Evolutionary conservation across 345 rosid genomes (phyloP), one percentile per base, ranked within the genome.

Genomic region (Boechera divaricarpa): DNA sequence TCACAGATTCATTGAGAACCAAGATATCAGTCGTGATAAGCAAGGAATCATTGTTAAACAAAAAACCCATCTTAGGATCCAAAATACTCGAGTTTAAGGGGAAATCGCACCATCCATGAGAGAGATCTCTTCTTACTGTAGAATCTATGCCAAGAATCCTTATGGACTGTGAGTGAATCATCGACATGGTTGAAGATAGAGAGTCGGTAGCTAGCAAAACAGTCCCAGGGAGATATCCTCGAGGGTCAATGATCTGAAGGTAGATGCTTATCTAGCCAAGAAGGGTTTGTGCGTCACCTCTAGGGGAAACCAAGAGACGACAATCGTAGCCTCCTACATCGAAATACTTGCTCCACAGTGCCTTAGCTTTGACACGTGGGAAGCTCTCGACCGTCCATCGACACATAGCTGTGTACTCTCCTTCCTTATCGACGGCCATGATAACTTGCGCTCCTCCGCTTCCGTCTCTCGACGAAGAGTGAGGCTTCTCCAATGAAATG

Each of bases 321-420:
- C 99, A 95, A 89, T 95, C 98, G 78, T 89, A 95, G 21, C 98
- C 98, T 9, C 99, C 99, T 10, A 95, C 98, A 87, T 92, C 99
- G 71, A 95, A 91, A 85, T 95, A 95, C 89, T 87, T 89, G 74
- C 99, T 91, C 98, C 96, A 95, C 10, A 90, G 85, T 73, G 97
- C 94, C 85, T 90, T 84, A 51, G 97, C 96, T 78, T 91, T 95
- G 64, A 92, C 85, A 77, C 89, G 89, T 1, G 97, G 86, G 56
- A 95, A 91, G 79, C 83, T 79, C 28, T 87, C 86, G 4, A 95
- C 98, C 79, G 94, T 92, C 99, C 99, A 95, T 77, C 88, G 62
- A 82, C 98, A 95, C 16, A 86, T 55, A 13, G 99, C 97, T 2
- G 94, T 83, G 85, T 86, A 83, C 61, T 89, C 98, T 2, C 93